phyloP scores from a whole-genome alignment of 176 grass and related monocot genomes.

The Eleusine coracana region DNA sequence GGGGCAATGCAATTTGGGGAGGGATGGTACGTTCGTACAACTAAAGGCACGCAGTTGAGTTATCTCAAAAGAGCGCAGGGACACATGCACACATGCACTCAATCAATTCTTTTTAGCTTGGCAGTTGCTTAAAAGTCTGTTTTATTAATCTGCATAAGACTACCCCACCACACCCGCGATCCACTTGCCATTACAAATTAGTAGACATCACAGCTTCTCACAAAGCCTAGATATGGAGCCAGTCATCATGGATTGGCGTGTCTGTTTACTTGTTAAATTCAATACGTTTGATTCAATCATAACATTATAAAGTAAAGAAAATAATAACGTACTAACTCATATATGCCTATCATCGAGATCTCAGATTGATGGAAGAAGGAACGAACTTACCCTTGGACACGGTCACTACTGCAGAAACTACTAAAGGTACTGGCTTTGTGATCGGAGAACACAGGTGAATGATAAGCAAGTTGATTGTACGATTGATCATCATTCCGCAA shows the following conservation, averaged over 20 bases:
- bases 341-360: neutral
- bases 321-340: too few species aligned
- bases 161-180: conserved; percentile 2
- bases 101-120: conserved; percentile 32
- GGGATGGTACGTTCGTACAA: neutral
- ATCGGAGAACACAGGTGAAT: conserved; percentile 10
- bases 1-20: neutral
- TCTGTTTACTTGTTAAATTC: neutral
- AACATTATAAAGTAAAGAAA: neutral
- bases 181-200: conserved; percentile 42
- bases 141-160: conserved; percentile 35
- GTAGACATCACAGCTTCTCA: conserved; percentile 7
- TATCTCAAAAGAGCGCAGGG: conserved; percentile 33
- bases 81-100: conserved; percentile 42
- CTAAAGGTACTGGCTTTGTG: neutral
- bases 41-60: conserved; percentile 32
- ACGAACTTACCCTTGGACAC: neutral
- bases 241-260: conserved; percentile 8
- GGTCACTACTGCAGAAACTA: neutral
- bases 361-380: neutral
- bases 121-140: conserved; percentile 49
- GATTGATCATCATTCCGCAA: conserved; percentile 33
- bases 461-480: conserved; percentile 22
- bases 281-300: neutral
- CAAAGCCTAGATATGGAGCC: neutral